Evolutionary conservation across 164 flowering plant genomes (phyloP).

Genomic region (Aristolochia fimbriata): DNA sequence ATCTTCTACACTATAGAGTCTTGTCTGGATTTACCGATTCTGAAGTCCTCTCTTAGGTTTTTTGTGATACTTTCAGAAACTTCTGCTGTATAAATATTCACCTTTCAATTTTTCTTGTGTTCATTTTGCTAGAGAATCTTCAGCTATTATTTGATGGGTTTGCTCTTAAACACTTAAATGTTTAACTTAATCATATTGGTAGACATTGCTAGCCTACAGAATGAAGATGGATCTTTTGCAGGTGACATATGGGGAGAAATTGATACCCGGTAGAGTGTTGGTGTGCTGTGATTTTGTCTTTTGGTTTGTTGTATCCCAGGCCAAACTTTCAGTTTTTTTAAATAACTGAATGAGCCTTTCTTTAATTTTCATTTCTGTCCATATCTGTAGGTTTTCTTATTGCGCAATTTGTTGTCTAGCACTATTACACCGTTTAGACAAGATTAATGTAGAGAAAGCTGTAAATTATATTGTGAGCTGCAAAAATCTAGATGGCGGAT

Average conservation of each 20-base stretch:
- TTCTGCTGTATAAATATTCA: no score
- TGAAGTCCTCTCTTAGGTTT: no score
- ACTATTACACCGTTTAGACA: constrained; percentile 46
- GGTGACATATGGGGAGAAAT: constrained; percentile 98
- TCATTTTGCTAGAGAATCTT: no score
- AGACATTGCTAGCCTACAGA: constrained; percentile 71
- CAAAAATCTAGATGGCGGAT: constrained; percentile 92
- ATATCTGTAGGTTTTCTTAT: constrained; percentile 64
- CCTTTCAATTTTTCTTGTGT: no score
- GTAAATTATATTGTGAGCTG: constrained; percentile 81
- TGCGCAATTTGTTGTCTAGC: constrained; percentile 72
- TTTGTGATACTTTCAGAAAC: no score
- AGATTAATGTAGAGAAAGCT: constrained; percentile 79
- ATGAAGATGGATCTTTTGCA: constrained; percentile 93
- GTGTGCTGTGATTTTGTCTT: no score
- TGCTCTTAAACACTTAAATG: constrained; percentile 1
- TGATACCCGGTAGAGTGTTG: constrained; percentile 58
- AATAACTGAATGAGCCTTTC: no score
- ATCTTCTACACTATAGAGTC: no score
- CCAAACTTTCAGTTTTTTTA: no score
- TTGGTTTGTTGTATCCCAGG: no score
- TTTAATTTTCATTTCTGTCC: background rate
- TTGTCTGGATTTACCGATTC: no score
- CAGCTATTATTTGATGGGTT: no score
- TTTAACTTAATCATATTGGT: constrained; percentile 22